Base-by-base conservation (phyloP, 192 early-diverging fungal species). In the Coemansia furcata region DNA sequence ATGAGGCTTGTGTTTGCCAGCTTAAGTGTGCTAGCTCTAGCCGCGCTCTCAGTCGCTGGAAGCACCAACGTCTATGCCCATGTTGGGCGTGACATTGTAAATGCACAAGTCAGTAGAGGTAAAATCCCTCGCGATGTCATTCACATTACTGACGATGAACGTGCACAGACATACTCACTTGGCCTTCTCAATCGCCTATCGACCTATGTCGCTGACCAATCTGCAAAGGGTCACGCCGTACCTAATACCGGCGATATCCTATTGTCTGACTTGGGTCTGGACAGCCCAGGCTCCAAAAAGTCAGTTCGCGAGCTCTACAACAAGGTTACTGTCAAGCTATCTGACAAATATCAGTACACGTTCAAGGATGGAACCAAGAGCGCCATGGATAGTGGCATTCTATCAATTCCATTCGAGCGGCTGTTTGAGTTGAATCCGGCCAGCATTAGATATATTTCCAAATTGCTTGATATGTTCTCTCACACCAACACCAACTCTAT, bases 401-500 rank as follows among this genome's bases (percentile, higher is more conserved):
- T 76, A 33, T 46, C 49, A 15, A 81, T 81, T 11, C 70, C 78
- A 9, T 81, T 81, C 57, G 58, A 55, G 19, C 59, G 69, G 23
- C 37, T 81, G 6, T 81, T 81, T 65, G 32, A 66, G 4, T 40
- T 81, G 21, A 43, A 54, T 5, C 52, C 66, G 30, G 54, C 44
- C 30, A 60, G 67, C 32, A 67, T 72, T 54, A 65, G 52, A 17
- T 81, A 76, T 39, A 60, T 81, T 14, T 62, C 78, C 32, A 67
- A 58, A n/a, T 30, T 75, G 12, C 63, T 80, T 0, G 44, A 61
- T 1, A 60, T 36, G 1, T 50, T 75, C 9, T 72, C 78, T 2
- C 59, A 12, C 9, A 23, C 66, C 21, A 39, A 63, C n/a, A 39
- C 55, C 2, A 33, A 43, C 2, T 23, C 40, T 58, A 29, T 59